phyloP scores from a whole-genome alignment of 371 early-diverging fungal species.

The Mortierella sp. region DNA sequence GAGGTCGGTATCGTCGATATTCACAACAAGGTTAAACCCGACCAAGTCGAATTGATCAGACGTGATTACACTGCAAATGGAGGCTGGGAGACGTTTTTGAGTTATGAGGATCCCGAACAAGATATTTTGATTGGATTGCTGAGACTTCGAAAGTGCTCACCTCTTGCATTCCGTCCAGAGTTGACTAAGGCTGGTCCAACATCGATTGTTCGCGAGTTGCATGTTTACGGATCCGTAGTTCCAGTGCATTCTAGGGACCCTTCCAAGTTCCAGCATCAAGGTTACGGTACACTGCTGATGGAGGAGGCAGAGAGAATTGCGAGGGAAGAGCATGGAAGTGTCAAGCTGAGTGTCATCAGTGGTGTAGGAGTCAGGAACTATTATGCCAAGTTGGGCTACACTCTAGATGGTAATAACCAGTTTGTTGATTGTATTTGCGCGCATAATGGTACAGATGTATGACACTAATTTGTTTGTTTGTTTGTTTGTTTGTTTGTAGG shows the following conservation, averaged over 20 bases:
- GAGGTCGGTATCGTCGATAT: conserved; percentile 99
- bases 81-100: conserved; percentile 99
- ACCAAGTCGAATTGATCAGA: conserved; percentile 97
- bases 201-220: conserved; percentile 98
- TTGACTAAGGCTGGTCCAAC: conserved; percentile 81
- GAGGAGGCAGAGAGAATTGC: conserved; percentile 99
- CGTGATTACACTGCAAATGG: conserved; percentile 99
- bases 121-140: conserved; percentile 99
- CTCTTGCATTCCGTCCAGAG: conserved; percentile 95
- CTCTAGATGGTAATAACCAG: conserved; percentile 85
- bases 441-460: neutral
- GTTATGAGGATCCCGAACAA: conserved; percentile 98
- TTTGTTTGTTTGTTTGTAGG: conserved; percentile 56
- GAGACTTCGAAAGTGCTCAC: conserved; percentile 96
- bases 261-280: conserved; percentile 99
- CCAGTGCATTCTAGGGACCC: conserved; percentile 97
- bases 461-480: neutral
- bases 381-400: conserved; percentile 98
- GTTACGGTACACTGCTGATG: conserved; percentile 99
- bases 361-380: conserved; percentile 99
- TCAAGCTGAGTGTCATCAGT: conserved; percentile 98
- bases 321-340: conserved; percentile 97
- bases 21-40: conserved; percentile 95
- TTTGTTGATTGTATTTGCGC: neutral
- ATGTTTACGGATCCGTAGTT: conserved; percentile 99